These are phyloP conservation scores for Lactarius indigo DNA, from an alignment of 768 basidiomycete species.

Conservation along the genomic window DNA sequence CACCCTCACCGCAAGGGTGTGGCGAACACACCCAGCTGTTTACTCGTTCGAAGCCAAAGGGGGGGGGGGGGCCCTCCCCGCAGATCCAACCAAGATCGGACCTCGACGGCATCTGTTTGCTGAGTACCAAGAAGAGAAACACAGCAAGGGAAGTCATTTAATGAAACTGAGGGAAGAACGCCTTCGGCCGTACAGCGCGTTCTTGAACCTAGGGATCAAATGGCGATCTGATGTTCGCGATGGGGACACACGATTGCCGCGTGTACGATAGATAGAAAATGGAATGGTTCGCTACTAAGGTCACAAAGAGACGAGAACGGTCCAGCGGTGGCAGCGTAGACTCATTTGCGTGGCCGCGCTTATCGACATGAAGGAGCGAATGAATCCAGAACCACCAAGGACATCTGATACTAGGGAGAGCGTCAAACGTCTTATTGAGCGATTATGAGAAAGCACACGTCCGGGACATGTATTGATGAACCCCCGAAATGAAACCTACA, in stretches of 20 bases:
- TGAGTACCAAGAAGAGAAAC: not conserved
- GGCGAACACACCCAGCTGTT: not conserved
- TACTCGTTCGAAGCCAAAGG: not conserved
- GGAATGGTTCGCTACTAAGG: slow-evolving; percentile 8
- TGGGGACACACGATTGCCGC: slow-evolving; percentile 16
- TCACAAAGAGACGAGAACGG: slow-evolving; percentile 6
- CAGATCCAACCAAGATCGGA: slow-evolving; percentile 20
- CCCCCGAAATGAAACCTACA: slow-evolving; percentile 4
- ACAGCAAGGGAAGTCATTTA: not conserved
- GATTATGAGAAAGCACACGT: slow-evolving; percentile 4
- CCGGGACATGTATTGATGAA: not conserved
- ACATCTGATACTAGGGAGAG: slow-evolving; percentile 8
- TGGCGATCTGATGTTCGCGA: slow-evolving; percentile 19
- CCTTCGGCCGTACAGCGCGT: not conserved
- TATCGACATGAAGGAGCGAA: not conserved
- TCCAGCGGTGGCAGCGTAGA: not conserved
- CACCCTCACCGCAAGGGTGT: not conserved
- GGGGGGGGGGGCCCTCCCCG: not conserved
- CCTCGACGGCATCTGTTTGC: slow-evolving; percentile 9
- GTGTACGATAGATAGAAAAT: slow-evolving; percentile 23
- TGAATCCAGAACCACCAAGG: slow-evolving; percentile 14
- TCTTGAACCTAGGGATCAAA: not conserved
- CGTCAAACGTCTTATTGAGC: not conserved
- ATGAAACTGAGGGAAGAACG: not conserved
- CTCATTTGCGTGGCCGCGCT: slow-evolving; percentile 5